Evolutionary conservation across 768 basidiomycete species (phyloP).

Genomic region (Hericium coralloides): DNA sequence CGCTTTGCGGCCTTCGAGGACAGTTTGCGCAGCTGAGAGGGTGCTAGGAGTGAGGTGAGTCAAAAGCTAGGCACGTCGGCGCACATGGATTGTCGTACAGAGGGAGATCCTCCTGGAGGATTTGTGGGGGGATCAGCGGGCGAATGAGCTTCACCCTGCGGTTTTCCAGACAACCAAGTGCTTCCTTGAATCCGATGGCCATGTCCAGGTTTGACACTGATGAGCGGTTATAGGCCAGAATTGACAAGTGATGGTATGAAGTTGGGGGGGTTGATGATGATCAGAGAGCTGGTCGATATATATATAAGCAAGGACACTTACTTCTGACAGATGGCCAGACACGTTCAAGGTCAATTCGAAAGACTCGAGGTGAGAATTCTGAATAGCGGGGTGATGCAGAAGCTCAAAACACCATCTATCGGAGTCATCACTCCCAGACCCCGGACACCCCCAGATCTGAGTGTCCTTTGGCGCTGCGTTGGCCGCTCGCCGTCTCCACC

Average conservation of each 20-base stretch:
- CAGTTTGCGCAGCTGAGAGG: constrained; percentile 76
- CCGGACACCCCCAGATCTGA: neutral
- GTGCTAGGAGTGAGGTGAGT: constrained; percentile 36
- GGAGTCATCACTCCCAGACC: neutral
- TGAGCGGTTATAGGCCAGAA: neutral
- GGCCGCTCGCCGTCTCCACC: too few species aligned
- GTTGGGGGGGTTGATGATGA: neutral
- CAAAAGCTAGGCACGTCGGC: neutral
- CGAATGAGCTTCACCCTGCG: constrained; percentile 78
- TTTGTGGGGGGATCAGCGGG: constrained; percentile 90
- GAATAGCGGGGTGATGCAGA: neutral
- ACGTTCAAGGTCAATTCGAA: too few species aligned
- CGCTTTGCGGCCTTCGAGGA: constrained; percentile 73
- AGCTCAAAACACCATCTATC: neutral
- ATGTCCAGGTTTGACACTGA: constrained; percentile 46
- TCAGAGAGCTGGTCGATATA: neutral
- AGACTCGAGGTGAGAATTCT: too few species aligned
- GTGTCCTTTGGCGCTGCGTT: too few species aligned
- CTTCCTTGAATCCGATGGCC: constrained; percentile 72
- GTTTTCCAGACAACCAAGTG: constrained; percentile 76
- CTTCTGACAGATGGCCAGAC: neutral
- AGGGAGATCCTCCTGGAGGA: constrained; percentile 89
- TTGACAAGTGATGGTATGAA: neutral
- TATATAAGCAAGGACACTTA: constrained; percentile 4
- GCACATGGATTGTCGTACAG: constrained; percentile 39